A percentile compares a stretch with the other conserved stretches of the same genome.
phyloP scores from a whole-genome alignment of 2,329 filamentous ascomycete species.

The Plenodomus biglobosus region DNA sequence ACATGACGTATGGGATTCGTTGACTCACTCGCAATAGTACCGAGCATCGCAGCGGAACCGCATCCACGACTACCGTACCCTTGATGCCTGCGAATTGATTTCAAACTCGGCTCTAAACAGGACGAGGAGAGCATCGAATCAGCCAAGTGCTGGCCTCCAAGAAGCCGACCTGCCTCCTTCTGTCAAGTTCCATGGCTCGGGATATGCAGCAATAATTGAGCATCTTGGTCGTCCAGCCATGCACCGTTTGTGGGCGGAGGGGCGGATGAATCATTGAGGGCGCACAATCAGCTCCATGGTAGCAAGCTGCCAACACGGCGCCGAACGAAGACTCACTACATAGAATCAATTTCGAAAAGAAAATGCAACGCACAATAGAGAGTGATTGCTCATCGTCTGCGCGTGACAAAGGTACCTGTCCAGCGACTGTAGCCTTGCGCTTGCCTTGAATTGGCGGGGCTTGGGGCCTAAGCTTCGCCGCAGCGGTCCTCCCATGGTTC shows the following conservation, averaged over 20 bases:
- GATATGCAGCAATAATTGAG: too few relatives aligned
- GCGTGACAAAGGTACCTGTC: not conserved
- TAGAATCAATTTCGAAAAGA: not conserved
- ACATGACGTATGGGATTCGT: too few relatives aligned
- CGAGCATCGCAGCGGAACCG: not conserved
- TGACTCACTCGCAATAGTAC: not conserved
- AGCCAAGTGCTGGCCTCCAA: not conserved
- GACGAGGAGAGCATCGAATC: not conserved
- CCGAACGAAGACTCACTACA: not conserved
- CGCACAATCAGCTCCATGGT: not conserved
- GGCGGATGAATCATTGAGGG: too few relatives aligned
- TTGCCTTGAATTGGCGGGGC: conserved; percentile 9
- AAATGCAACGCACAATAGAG: not conserved
- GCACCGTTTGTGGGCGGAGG: too few relatives aligned
- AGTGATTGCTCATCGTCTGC: not conserved
- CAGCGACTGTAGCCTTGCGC: conserved; percentile 28
- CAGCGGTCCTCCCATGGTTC: conserved; percentile 9
- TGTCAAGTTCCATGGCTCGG: not conserved
- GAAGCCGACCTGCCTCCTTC: not conserved
- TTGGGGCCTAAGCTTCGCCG: conserved; percentile 24
- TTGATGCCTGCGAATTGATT: not conserved
- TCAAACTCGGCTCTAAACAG: not conserved
- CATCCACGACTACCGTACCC: not conserved
- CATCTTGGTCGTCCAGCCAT: not conserved
- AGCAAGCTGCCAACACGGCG: not conserved